These are phyloP conservation scores for Terfezia claveryi DNA, from an alignment of 495 filamentous ascomycete genomes.

Conservation along the genomic window DNA sequence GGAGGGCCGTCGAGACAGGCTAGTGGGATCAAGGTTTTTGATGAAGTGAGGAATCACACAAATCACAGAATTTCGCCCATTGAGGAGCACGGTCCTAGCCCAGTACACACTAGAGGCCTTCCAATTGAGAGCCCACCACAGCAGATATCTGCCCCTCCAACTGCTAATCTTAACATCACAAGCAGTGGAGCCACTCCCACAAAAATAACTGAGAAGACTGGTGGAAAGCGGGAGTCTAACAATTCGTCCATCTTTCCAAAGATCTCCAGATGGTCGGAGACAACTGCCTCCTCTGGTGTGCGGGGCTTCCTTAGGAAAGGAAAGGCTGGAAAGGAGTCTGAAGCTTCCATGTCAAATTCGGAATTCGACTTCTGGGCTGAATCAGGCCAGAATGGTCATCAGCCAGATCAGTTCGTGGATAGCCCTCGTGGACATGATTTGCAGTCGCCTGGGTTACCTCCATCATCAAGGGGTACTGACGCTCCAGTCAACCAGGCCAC, in stretches of 20 bases:
- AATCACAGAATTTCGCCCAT: conserved; percentile 20
- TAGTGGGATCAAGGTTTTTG: conserved; percentile 12
- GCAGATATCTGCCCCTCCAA: background rate
- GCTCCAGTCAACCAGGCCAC: conserved; percentile 4
- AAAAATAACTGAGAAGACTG: conserved; percentile 42
- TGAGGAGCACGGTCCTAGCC: background rate
- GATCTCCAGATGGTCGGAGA: conserved; percentile 93
- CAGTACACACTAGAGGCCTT: background rate
- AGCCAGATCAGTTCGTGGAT: background rate
- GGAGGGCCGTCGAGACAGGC: conserved; percentile 13
- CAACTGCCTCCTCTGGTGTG: conserved; percentile 56
- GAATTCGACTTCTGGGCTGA: conserved; percentile 20
- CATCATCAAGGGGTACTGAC: conserved; percentile 18
- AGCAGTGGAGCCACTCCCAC: conserved; percentile 5
- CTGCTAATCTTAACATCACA: background rate
- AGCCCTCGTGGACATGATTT: conserved; percentile 13
- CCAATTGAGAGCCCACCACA: background rate
- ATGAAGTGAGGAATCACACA: conserved; percentile 19
- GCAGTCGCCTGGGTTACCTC: conserved; percentile 13
- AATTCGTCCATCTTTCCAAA: conserved; percentile 78
- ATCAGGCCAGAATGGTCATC: conserved; percentile 7
- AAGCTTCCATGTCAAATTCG: conserved; percentile 13
- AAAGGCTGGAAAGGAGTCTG: conserved; percentile 10
- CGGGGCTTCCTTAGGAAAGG: conserved; percentile 11
- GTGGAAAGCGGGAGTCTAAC: conserved; percentile 72